Percentiles rank a stretch among this genome's conserved stretches.
These are phyloP conservation scores for Rubia tinctorum DNA, from an alignment of 305 asterid genomes.

Conservation along the genomic window DNA sequence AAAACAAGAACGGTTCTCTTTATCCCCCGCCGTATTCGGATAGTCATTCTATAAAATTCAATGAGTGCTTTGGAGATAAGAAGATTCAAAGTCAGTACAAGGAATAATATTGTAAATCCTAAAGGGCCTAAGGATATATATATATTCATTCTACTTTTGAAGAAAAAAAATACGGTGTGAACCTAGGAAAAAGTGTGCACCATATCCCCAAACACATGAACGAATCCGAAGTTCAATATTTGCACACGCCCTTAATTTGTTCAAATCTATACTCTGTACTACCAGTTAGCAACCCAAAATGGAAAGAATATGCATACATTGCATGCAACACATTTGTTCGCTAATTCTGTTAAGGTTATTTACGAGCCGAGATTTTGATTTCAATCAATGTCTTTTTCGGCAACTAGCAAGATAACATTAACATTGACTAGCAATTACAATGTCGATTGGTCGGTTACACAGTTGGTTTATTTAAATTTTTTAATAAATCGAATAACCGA, in stretches of 20 bases:
- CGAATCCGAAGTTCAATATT: slow-evolving; percentile 34
- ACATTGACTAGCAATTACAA: no score
- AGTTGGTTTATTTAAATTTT: no score
- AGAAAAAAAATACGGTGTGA: slow-evolving; percentile 26
- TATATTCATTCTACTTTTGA: neutral
- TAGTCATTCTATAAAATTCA: neutral
- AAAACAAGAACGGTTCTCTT: neutral
- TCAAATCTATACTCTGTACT: neutral
- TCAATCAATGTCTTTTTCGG: no score
- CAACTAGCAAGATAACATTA: no score
- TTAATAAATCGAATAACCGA: no score
- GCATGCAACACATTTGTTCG: neutral
- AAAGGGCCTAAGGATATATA: no score
- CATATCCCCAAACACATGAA: neutral
- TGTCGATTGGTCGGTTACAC: no score
- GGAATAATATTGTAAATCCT: neutral
- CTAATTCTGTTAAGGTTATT: no score
- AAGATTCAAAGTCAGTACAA: slow-evolving; percentile 6
- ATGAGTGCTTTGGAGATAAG: neutral
- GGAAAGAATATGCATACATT: neutral
- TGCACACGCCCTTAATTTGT: slow-evolving; percentile 22
- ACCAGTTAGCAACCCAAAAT: neutral
- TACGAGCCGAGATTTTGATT: no score
- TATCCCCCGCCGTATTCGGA: neutral
- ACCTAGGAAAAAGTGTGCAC: slow-evolving; percentile 19